Percentiles rank a stretch among this genome's conserved stretches.
Conservation (phyloP, 257 asterid species). For the Solanum okadae region DNA sequence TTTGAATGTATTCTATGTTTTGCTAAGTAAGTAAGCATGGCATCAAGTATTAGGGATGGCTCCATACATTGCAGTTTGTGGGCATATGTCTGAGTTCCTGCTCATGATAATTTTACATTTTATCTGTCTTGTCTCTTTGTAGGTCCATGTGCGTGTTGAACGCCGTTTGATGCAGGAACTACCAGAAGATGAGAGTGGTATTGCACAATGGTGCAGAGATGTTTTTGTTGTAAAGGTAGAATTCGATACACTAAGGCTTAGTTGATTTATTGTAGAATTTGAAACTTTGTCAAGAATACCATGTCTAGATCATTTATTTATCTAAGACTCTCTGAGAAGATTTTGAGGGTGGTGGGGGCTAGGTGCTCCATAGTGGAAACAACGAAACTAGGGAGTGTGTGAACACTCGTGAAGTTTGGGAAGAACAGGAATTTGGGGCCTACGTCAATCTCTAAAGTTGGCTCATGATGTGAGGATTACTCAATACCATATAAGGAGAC, state of each 20-base stretch:
- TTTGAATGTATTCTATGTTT: background rate
- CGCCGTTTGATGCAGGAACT: slow-evolving; percentile 56
- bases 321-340: background rate
- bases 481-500: background rate
- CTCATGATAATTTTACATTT: background rate
- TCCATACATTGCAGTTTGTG: background rate
- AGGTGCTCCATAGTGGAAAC: background rate
- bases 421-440: background rate
- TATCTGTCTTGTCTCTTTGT: background rate
- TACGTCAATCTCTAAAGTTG: background rate
- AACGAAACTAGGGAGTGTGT: background rate
- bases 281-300: background rate
- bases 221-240: slow-evolving; percentile 65
- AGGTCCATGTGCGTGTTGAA: slow-evolving; percentile 79
- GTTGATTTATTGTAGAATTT: background rate
- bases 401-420: background rate
- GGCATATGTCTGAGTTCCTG: background rate
- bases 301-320: background rate
- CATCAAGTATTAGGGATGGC: background rate
- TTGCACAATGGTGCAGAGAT: slow-evolving; percentile 92
- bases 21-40: background rate
- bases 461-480: background rate
- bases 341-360: background rate
- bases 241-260: background rate
- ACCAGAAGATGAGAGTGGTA: slow-evolving; percentile 59